Percentiles rank a stretch among this genome's conserved stretches.
phyloP scores from a whole-genome alignment of 2,329 filamentous ascomycete species.

The Leptographium radiaticola region DNA sequence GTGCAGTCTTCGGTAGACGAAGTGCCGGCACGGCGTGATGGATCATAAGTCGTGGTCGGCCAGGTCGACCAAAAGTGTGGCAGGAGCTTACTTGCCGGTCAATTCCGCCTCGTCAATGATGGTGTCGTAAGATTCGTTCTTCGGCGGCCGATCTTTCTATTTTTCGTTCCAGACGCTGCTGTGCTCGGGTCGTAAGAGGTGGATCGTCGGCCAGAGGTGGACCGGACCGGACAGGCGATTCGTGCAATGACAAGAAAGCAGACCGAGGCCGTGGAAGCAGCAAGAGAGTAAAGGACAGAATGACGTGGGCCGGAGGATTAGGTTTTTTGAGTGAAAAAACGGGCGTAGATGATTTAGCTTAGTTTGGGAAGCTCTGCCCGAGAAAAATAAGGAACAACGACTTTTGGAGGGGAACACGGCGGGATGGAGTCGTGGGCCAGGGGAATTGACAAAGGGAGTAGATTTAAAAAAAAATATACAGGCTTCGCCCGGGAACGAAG shows the following conservation, averaged over 20 bases:
- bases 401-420: background rate
- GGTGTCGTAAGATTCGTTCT: background rate
- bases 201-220: background rate
- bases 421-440: background rate
- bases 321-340: background rate
- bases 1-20: background rate
- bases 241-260: background rate
- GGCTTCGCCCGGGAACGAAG: conserved; percentile 2
- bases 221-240: background rate
- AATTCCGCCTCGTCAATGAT: background rate
- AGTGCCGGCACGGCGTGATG: background rate
- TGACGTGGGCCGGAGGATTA: conserved; percentile 1
- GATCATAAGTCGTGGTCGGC: background rate
- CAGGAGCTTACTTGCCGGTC: background rate
- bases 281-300: background rate
- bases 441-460: background rate
- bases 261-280: background rate
- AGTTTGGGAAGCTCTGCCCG: background rate
- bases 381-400: background rate
- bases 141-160: background rate
- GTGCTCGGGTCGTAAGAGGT: background rate
- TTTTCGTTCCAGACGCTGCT: background rate
- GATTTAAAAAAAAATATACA: conserved; percentile 3
- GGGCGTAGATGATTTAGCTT: conserved; percentile 1
- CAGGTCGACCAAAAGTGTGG: too few species aligned